Evolutionary conservation across 768 basidiomycete species (phyloP).

Genomic region (Leccinum fibrillosum): DNA sequence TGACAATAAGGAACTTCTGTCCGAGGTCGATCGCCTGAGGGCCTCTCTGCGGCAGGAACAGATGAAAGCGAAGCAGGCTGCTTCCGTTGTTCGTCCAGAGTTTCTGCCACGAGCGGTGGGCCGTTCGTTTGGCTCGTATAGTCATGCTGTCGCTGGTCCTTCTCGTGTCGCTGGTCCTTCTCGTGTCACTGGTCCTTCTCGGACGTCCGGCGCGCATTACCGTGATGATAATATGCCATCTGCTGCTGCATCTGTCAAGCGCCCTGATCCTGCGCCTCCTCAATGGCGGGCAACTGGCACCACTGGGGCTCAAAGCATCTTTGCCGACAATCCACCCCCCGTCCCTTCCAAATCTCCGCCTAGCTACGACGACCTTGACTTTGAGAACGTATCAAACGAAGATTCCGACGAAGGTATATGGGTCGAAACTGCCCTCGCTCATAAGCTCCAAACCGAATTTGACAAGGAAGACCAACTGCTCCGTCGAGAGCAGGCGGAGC

Average conservation of each 20-base stretch:
- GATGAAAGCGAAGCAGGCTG: not conserved
- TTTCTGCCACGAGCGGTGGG: not conserved
- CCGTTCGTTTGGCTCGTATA: constrained; percentile 7
- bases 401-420: constrained; percentile 4
- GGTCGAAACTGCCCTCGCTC: constrained; percentile 18
- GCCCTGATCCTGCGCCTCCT: not conserved
- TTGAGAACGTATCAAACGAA: not conserved
- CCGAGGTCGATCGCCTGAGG: constrained; percentile 21
- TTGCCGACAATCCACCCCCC: constrained; percentile 26
- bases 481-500: constrained; percentile 31
- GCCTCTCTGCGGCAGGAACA: constrained; percentile 13
- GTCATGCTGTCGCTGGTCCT: constrained; percentile 24
- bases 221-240: not conserved
- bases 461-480: constrained; percentile 42
- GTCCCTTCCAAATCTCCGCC: constrained; percentile 11
- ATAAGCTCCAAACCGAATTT: constrained; percentile 34
- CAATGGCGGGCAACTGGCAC: not conserved
- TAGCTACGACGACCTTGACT: constrained; percentile 14
- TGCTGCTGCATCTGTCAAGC: not conserved
- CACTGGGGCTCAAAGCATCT: constrained; percentile 22
- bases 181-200: constrained; percentile 22
- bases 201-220: not conserved
- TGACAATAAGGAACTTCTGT: constrained; percentile 28
- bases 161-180: constrained; percentile 6
- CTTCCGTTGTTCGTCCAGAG: not conserved